Conservation (phyloP, 345 rosid species). For the Citrus reticulata region DNA sequence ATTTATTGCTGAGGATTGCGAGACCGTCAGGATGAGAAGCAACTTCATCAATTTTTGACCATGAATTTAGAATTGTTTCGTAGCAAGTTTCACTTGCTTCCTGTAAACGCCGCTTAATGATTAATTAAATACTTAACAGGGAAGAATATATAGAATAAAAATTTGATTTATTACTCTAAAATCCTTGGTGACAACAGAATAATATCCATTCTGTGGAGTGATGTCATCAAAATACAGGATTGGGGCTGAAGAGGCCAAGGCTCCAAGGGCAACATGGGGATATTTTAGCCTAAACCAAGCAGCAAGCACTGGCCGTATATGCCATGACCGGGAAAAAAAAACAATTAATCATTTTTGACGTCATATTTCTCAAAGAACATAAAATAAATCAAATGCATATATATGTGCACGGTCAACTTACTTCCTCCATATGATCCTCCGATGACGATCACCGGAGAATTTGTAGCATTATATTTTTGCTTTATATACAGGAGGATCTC, state of each 20-base stretch:
- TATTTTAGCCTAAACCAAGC: conserved; percentile 54
- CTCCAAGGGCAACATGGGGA: conserved; percentile 54
- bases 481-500: conserved; percentile 44
- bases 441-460: conserved; percentile 55
- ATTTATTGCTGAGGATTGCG: conserved; percentile 2
- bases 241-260: conserved; percentile 54
- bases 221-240: conserved; percentile 44
- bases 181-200: conserved; percentile 27
- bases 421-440: conserved; percentile 88
- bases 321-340: background rate
- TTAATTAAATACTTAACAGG: background rate
- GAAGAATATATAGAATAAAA: no score
- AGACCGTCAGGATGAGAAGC: conserved; percentile 12
- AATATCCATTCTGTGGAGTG: conserved; percentile 27
- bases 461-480: conserved; percentile 25
- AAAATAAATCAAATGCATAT: no score
- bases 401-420: conserved; percentile 11
- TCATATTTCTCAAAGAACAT: background rate
- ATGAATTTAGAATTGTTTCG: conserved; percentile 30
- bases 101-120: background rate
- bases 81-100: conserved; percentile 38
- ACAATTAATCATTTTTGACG: background rate
- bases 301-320: conserved; percentile 33
- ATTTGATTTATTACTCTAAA: conserved; percentile 20
- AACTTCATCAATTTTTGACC: conserved; percentile 28